A percentile compares a stretch with the other conserved stretches of the same genome.
Evolutionary conservation across 129 eudicot species (phyloP).

Genomic region (Centaurea solstitialis): DNA sequence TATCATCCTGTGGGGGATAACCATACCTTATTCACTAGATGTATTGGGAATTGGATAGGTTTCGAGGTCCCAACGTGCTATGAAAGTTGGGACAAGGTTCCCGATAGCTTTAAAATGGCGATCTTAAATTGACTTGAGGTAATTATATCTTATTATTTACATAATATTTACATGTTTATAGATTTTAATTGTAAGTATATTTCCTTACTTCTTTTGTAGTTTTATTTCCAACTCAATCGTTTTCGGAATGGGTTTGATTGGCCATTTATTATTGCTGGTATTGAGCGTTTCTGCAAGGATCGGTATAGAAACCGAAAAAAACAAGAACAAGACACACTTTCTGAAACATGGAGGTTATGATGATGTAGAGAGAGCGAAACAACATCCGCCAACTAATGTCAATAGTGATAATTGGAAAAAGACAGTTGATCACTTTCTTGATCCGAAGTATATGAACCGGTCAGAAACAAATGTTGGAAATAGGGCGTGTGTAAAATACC

Average conservation of each 20-base stretch:
- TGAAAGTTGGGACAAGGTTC: not conserved
- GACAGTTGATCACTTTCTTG: not conserved
- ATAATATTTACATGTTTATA: too few relatives aligned
- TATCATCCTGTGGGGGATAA: not conserved
- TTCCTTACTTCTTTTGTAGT: not conserved
- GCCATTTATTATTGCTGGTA: not conserved
- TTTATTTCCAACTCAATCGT: not conserved
- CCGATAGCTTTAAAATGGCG: too few relatives aligned
- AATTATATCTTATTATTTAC: too few relatives aligned
- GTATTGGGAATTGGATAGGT: not conserved
- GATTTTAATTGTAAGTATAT: too few relatives aligned
- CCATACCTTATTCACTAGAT: not conserved
- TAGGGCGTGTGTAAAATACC: too few relatives aligned
- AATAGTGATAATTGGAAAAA: not conserved
- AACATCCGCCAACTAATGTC: not conserved
- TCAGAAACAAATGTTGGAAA: too few relatives aligned
- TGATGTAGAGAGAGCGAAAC: not conserved
- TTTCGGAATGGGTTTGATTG: too few relatives aligned
- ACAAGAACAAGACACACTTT: not conserved
- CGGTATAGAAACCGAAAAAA: not conserved
- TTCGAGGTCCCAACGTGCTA: not conserved
- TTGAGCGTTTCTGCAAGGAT: not conserved
- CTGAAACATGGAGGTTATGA: not conserved
- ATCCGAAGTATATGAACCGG: too few relatives aligned
- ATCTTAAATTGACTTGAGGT: too few relatives aligned